These are phyloP conservation scores for Coemansia sp. DNA, from an alignment of 192 early-diverging fungal species.

Conservation along the genomic window DNA sequence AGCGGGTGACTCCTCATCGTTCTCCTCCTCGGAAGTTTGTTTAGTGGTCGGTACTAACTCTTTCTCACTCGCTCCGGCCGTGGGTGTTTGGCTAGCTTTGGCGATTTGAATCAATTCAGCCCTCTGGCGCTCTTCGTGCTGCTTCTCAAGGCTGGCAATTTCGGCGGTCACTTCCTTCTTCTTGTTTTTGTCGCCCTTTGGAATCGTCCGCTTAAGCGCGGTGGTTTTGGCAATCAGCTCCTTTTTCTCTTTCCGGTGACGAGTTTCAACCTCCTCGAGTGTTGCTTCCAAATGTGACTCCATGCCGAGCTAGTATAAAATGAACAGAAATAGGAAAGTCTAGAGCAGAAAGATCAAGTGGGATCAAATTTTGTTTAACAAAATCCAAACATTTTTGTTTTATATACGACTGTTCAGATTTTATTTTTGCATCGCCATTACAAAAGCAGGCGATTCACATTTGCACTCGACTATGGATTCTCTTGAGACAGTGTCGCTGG, in stretches of 20 bases:
- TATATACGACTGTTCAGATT: background rate
- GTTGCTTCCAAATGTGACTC: slow-evolving; percentile 11
- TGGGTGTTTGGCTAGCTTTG: background rate
- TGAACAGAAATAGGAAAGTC: background rate
- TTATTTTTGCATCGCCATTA: background rate
- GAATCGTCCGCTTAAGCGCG: slow-evolving; percentile 71
- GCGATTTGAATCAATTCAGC: slow-evolving; percentile 54
- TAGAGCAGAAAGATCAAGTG: background rate
- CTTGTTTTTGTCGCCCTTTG: slow-evolving; percentile 83
- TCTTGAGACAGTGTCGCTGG: background rate
- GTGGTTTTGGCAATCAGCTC: slow-evolving; percentile 68
- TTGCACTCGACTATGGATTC: background rate
- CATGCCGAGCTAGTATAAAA: slow-evolving; percentile 1
- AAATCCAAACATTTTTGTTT: background rate
- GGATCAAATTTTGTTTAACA: background rate
- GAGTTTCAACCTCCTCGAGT: slow-evolving; percentile 61
- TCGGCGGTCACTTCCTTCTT: slow-evolving; percentile 74
- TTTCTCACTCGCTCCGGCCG: slow-evolving; percentile 1
- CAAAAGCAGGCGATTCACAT: background rate
- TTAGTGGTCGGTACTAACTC: background rate
- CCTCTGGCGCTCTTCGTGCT: slow-evolving; percentile 61
- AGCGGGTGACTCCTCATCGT: slow-evolving; percentile 22
- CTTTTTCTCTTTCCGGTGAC: slow-evolving; percentile 77
- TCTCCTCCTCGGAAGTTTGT: slow-evolving; percentile 8
- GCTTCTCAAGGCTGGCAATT: slow-evolving; percentile 65